Base-by-base conservation (phyloP, 768 basidiomycete species). In the Lactarius evosmus region DNA sequence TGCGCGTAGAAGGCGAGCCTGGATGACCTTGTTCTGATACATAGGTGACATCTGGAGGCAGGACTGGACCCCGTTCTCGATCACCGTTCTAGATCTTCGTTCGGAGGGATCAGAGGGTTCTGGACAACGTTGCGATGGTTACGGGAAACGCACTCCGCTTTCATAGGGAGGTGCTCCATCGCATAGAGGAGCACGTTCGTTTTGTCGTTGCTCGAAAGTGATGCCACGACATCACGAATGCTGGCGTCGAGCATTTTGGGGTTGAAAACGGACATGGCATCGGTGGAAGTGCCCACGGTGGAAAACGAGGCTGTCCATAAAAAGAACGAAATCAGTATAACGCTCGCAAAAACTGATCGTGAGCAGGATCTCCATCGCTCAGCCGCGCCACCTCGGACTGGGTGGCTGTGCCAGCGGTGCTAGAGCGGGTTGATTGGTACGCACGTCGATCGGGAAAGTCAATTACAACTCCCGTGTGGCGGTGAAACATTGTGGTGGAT, bases 1-100 rank as follows among this genome's bases (percentile, higher is more conserved):
- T n/a, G 86, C 88, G 27, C 88, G 82, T 55, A 89, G 72, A 49
- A 90, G 78, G 64, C 85, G 82, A 57, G 86, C 86, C 70, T 81
- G 83, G 25, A 84, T 82, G 9, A 82, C 73, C 57, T 79, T 83
- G 69, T 79, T 77, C 11, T 81, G 73, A 44, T 80, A 77, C 49
- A 84, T 75, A 12, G 81, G 81, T 19, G 80, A 76, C 56, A 88
- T 79, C 67, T 83, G 80, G 46, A 90, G 77, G 67, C 85, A 85
- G 4, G 87, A 88, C 73, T 88, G 85, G 63, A 88, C 85, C 53
- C 85, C 86, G 72, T 88, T 89, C 77, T 90, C 88, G 75, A 88
- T 82, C 69, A 84, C 78, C 11, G 80, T 80, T 75, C 83, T 83
- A 73, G 81, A 84, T 56, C 81, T 83, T 66, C 36, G 60, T 66